Evolutionary conservation across 2,329 filamentous ascomycete species (phyloP).

Genomic region (Fusarium coffeatum): DNA sequence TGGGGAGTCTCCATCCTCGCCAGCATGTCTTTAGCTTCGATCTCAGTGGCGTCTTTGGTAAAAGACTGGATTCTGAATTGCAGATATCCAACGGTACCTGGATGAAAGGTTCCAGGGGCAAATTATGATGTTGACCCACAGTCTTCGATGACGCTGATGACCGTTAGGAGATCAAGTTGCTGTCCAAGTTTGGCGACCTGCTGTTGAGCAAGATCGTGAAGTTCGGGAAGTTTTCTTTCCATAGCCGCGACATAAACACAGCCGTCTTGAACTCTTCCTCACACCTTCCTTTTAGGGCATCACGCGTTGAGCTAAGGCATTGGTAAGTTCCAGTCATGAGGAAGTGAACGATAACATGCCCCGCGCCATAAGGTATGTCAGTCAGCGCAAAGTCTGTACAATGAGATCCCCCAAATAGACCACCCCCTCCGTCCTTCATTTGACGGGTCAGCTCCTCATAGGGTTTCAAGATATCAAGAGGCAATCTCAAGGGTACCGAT

Average conservation of each 20-base stretch:
- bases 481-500: no score
- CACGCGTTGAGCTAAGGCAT: not conserved
- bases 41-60: fast-evolving
- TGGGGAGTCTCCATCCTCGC: not conserved
- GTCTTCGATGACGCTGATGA: no score
- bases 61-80: not conserved
- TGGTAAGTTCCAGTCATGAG: conserved; percentile 6
- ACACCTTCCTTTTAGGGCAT: no score
- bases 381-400: no score
- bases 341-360: conserved; percentile 25
- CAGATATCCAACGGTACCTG: not conserved
- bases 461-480: no score
- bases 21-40: not conserved
- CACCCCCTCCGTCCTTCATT: no score
- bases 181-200: not conserved
- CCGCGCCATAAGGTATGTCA: not conserved
- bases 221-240: fast-evolving
- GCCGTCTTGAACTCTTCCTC: conserved; percentile 14
- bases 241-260: not conserved
- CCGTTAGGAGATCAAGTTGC: not conserved
- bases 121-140: no score
- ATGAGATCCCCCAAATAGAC: no score
- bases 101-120: no score
- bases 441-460: not conserved
- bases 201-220: not conserved